These are phyloP conservation scores for Pleurozium schreberi DNA, from an alignment of 225 moss, liverwort and hornwort genomes.

Conservation along the genomic window DNA sequence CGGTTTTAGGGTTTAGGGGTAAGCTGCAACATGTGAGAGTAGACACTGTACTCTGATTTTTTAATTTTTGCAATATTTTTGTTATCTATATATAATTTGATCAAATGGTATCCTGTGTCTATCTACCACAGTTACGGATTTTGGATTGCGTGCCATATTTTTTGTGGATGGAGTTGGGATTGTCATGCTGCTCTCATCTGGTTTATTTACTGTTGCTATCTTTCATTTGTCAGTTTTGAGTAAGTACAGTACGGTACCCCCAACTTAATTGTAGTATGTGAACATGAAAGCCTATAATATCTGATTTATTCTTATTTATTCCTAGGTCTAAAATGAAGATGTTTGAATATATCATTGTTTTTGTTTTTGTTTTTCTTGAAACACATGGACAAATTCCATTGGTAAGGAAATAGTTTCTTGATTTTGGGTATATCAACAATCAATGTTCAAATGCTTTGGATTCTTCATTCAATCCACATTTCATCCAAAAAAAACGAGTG, in stretches of 20 bases:
- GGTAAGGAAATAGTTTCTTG: not conserved
- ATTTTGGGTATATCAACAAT: not conserved
- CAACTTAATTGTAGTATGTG: not conserved
- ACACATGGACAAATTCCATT: too few relatives aligned
- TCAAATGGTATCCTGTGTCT: not conserved
- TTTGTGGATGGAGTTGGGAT: not conserved
- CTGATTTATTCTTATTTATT: not conserved
- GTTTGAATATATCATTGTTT: not conserved
- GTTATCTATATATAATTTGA: not conserved
- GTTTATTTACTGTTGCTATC: not conserved
- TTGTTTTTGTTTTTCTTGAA: too few relatives aligned
- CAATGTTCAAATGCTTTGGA: not conserved
- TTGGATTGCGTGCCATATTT: not conserved
- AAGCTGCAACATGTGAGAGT: not conserved
- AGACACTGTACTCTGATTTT: not conserved
- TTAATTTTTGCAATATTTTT: not conserved
- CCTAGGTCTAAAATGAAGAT: not conserved
- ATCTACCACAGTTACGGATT: not conserved
- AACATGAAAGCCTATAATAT: not conserved
- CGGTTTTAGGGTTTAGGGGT: not conserved
- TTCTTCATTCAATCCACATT: not conserved
- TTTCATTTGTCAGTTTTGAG: not conserved
- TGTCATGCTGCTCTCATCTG: not conserved
- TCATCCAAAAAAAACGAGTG: too few relatives aligned
- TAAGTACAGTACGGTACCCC: not conserved